Evolutionary conservation across 805 yeast species (phyloP).

Genomic region (Ogataea chonburiensis): DNA sequence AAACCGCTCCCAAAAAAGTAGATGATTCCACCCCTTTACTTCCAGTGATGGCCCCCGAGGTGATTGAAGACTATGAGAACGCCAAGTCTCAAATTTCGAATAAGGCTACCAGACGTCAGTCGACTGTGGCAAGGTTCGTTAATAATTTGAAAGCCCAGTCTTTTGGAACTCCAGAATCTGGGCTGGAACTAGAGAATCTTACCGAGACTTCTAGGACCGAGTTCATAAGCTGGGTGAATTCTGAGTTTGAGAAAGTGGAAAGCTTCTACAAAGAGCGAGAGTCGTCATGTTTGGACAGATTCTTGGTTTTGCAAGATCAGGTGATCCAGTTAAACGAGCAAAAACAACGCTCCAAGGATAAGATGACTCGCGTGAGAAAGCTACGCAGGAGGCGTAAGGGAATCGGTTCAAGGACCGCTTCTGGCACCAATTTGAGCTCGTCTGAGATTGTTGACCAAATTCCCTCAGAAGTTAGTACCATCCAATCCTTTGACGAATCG

Average conservation of each 20-base stretch:
- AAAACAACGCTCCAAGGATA: slow-evolving; percentile 29
- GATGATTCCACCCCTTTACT: slow-evolving; percentile 11
- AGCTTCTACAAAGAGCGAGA: slow-evolving; percentile 61
- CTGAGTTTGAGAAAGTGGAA: slow-evolving; percentile 59
- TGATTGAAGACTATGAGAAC: not conserved
- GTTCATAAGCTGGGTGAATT: slow-evolving; percentile 68
- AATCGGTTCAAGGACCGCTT: too few relatives aligned
- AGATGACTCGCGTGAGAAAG: slow-evolving; percentile 12
- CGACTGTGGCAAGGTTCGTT: slow-evolving; percentile 24
- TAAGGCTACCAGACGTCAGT: slow-evolving; percentile 18
- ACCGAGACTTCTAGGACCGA: slow-evolving; percentile 41
- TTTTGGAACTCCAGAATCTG: slow-evolving; percentile 4
- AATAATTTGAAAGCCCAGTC: slow-evolving; percentile 18
- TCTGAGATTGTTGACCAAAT: slow-evolving; percentile 2
- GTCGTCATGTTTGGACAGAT: slow-evolving; percentile 56
- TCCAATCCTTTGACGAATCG: slow-evolving; percentile 13
- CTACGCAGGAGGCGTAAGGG: slow-evolving; percentile 12
- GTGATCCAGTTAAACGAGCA: slow-evolving; percentile 62
- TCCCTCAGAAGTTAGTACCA: slow-evolving; percentile 3
- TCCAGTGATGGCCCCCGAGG: not conserved
- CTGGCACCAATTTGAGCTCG: not conserved
- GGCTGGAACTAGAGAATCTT: slow-evolving; percentile 32
- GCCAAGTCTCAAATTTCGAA: not conserved
- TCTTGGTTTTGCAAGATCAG: slow-evolving; percentile 64
- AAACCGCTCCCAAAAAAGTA: not conserved